Base-by-base conservation (phyloP, 2,329 filamentous ascomycete species). In the Sphaerostilbella broomeana region DNA sequence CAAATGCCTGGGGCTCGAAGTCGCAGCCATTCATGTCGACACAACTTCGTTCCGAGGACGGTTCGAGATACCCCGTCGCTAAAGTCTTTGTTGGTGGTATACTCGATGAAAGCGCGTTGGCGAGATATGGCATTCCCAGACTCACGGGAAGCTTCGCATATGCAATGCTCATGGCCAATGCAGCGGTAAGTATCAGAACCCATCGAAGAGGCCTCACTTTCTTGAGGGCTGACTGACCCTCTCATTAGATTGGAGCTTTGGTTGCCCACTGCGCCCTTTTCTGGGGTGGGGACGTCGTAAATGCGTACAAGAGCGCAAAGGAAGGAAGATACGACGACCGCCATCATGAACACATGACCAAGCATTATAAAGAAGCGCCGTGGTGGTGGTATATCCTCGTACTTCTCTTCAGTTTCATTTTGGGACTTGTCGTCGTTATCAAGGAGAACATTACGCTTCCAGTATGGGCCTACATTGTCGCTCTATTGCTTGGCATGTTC, bases 11-110 rank as follows among this genome's bases (percentile, higher is more conserved):
- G 71, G 56, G 57, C 6, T 51, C 72, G 0, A 60, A 54, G 32
- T 60, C 59, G 0, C 65, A 67, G 10, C 72, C 72, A 0, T 76
- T 76, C 54, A 75, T 76, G 72, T 75, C 72, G 1, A 73, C 72
- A 0, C 53, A 53, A 2, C 64, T 75, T 4, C 60, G 58, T 3
- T 43, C 57, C 4, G 51, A 54, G 4, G 61, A 65, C 9, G 71
- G 72, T 8, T 52, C 53, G 3, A 35, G 41, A 1, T 73, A 71
- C 29, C 68, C 64, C 6, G 54, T 58, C 13, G 38, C 53, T 1
- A 45, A 63, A 12, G 64, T 69, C 2, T 71, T 71, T 38, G 44
- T 46, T 3, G 58, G 56, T 2, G 63, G 61, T 17, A 43, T 70
- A 11, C 57, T 77, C 16, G 53, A 71, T 45, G 42, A 67, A 40